Evolutionary conservation across 1,139 yeast species (phyloP).

Genomic region (Magnusiomyces suaveolens): DNA sequence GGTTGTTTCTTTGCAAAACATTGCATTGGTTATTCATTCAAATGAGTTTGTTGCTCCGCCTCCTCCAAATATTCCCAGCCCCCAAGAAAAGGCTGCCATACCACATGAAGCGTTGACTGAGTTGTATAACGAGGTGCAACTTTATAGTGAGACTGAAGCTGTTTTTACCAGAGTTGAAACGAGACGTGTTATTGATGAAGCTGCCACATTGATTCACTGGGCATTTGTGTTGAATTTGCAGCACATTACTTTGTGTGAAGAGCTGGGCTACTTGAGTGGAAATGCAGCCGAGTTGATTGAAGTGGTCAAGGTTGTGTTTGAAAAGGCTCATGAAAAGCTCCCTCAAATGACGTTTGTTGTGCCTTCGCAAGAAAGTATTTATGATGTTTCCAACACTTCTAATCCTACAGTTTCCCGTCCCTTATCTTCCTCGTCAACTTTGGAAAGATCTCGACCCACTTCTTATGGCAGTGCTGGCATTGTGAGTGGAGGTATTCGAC

Average conservation of each 20-base stretch:
- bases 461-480: neutral
- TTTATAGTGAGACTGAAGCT: constrained; percentile 10
- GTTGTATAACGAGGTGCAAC: constrained; percentile 10
- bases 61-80: constrained; percentile 18
- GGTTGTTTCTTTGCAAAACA: neutral
- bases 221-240: constrained; percentile 16
- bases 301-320: constrained; percentile 10
- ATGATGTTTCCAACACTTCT: neutral
- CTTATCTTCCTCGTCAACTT: neutral
- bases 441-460: neutral
- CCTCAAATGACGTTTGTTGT: constrained; percentile 7
- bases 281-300: constrained; percentile 14
- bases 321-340: constrained; percentile 2
- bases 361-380: constrained; percentile 4
- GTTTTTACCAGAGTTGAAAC: constrained; percentile 15
- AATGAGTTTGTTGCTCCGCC: constrained; percentile 16
- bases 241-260: constrained; percentile 21
- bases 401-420: neutral
- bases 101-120: constrained; percentile 13
- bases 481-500: constrained; percentile 5
- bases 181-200: constrained; percentile 18
- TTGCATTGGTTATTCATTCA: constrained; percentile 19
- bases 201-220: constrained; percentile 20
- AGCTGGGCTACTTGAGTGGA: constrained; percentile 16
- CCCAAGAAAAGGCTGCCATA: constrained; percentile 11